Conservation (phyloP, 2,329 filamentous ascomycete genomes). For the Colletotrichum paranaense region DNA sequence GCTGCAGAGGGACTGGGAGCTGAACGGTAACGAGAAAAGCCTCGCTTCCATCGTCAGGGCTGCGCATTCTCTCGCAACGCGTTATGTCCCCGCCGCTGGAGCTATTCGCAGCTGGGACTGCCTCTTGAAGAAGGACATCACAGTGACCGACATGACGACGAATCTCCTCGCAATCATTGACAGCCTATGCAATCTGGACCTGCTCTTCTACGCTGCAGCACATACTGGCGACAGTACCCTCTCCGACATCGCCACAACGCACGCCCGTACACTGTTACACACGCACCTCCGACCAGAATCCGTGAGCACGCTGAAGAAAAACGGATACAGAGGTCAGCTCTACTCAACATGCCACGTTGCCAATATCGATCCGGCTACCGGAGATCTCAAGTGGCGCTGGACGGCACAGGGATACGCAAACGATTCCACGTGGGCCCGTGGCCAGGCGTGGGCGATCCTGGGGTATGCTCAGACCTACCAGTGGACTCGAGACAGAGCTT, state of each 20-base stretch:
- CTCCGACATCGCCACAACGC: constrained; percentile 45
- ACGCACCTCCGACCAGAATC: constrained; percentile 55
- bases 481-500: constrained; percentile 57
- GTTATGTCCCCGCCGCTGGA: constrained; percentile 54
- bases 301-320: not conserved
- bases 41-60: constrained; percentile 55
- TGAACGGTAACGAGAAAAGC: constrained; percentile 57
- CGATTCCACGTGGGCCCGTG: constrained; percentile 61
- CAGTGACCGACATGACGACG: constrained; percentile 43
- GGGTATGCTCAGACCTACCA: constrained; percentile 61
- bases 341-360: constrained; percentile 56
- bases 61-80: constrained; percentile 53
- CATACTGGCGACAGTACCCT: constrained; percentile 43
- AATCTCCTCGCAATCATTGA: constrained; percentile 57
- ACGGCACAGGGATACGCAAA: constrained; percentile 61
- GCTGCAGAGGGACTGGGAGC: constrained; percentile 54
- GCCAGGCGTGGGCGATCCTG: constrained; percentile 64
- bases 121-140: constrained; percentile 41
- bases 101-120: constrained; percentile 62
- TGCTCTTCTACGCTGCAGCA: constrained; percentile 49
- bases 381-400: constrained; percentile 54
- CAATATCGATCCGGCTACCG: constrained; percentile 58
- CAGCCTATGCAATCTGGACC: constrained; percentile 52
- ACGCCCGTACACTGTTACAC: constrained; percentile 53
- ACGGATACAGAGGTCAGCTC: constrained; percentile 38